A percentile compares a stretch with the other conserved stretches of the same genome.
Conservation (phyloP, 2,329 filamentous ascomycete species). For the Cladophialophora yegresii region DNA sequence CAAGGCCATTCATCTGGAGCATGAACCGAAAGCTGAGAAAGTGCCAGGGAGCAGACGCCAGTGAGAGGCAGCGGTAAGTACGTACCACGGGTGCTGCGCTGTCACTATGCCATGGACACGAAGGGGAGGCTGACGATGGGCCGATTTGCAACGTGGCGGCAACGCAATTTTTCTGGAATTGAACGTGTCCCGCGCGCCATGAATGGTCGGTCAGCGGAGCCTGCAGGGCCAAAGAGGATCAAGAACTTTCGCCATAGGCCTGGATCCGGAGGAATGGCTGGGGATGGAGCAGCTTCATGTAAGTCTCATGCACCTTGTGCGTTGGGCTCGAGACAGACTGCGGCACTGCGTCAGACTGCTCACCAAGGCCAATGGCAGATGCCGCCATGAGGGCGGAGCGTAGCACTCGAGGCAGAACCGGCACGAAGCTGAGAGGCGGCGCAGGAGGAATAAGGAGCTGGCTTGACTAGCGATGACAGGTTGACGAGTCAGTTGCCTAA, state of each 20-base stretch:
- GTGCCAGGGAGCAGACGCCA: slow-evolving; percentile 13
- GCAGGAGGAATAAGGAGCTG: neutral
- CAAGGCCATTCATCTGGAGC: slow-evolving; percentile 10
- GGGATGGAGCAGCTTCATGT: slow-evolving; percentile 11
- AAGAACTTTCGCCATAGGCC: neutral
- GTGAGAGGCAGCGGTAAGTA: slow-evolving; percentile 16
- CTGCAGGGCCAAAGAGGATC: neutral
- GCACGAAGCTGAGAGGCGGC: neutral
- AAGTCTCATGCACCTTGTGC: slow-evolving; percentile 17
- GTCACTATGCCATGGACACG: slow-evolving; percentile 14
- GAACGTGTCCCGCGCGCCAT: neutral
- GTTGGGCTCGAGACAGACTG: slow-evolving; percentile 12
- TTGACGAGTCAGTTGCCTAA: neutral
- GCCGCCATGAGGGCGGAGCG: neutral
- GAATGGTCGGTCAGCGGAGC: slow-evolving; percentile 9
- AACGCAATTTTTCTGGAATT: neutral
- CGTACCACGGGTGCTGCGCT: slow-evolving; percentile 23
- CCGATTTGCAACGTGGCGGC: slow-evolving; percentile 6
- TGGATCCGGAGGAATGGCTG: neutral
- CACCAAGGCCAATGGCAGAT: neutral
- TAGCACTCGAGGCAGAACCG: neutral
- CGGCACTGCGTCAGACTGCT: slow-evolving; percentile 13
- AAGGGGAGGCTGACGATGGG: slow-evolving; percentile 14
- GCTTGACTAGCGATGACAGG: neutral
- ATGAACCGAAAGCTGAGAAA: neutral